These are phyloP conservation scores for Macrophomina tecta DNA, from an alignment of 2,329 filamentous ascomycete species.

Conservation along the genomic window DNA sequence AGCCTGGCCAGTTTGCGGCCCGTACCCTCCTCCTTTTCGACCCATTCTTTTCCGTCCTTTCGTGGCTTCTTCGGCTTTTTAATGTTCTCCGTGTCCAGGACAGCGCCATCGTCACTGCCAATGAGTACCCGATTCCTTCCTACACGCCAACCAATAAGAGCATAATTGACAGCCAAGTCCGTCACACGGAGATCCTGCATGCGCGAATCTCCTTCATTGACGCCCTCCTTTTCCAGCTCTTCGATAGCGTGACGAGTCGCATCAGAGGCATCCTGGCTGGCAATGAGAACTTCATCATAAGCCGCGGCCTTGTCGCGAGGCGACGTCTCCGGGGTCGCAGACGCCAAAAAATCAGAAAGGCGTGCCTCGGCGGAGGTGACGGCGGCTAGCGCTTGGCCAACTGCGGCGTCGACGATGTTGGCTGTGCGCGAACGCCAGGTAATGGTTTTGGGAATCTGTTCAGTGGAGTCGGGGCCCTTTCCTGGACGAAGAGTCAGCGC, in stretches of 20 bases:
- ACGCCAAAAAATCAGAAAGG: conserved; percentile 56
- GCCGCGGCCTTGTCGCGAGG: conserved; percentile 77
- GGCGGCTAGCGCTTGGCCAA: conserved; percentile 80
- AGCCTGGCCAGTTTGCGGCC: conserved; percentile 79
- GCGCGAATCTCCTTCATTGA: conserved; percentile 80
- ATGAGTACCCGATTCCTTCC: conserved; percentile 89
- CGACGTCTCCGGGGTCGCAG: conserved; percentile 48
- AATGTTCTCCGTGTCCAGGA: conserved; percentile 61
- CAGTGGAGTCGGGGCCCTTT: conserved; percentile 46
- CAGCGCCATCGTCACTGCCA: conserved; percentile 78
- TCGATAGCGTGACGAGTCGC: conserved; percentile 93
- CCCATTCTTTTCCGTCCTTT: conserved; percentile 54
- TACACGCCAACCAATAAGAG: conserved; percentile 91
- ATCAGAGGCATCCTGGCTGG: conserved; percentile 92
- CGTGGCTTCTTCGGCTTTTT: conserved; percentile 49
- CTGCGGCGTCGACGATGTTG: conserved; percentile 88
- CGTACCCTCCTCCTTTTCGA: conserved; percentile 67
- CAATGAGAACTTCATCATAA: conserved; percentile 88
- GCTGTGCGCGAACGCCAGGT: conserved; percentile 87
- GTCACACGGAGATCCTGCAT: conserved; percentile 95
- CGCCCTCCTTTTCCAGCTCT: conserved; percentile 81
- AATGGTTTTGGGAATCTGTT: conserved; percentile 72
- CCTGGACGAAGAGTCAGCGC: background rate
- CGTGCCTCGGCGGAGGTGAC: conserved; percentile 64
- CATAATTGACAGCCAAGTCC: conserved; percentile 90